Evolutionary conservation across 2,329 filamentous ascomycete genomes (phyloP), one percentile per base, ranked within the genome.

Genomic region (Xylaria hypoxylon): DNA sequence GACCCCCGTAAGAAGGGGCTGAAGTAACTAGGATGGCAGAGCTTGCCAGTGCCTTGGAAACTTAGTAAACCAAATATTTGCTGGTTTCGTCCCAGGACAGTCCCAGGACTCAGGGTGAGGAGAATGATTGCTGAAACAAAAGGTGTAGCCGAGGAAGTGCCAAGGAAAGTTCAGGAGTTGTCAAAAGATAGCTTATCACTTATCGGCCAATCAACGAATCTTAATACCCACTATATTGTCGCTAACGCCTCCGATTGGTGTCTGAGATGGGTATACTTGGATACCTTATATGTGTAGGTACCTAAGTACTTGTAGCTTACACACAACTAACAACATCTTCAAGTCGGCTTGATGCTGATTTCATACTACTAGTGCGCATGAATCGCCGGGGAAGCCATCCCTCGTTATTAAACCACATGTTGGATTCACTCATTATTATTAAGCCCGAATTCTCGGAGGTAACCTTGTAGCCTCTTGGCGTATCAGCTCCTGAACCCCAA

Each of bases 191-290:
- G 47, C 38, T 53, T 11, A 33, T 53, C 28, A 13, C 28, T 35
- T 15, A 48, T 22, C 50, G 8, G n/a, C n/a, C n/a, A n/a, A n/a
- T n/a, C n/a, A n/a, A n/a, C n/a, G n/a, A n/a, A n/a, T n/a, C n/a
- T n/a, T n/a, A n/a, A n/a, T n/a, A n/a, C n/a, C n/a, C n/a, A n/a
- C n/a, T n/a, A 35, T 17, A 31, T 22, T 47, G 24, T 17, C 53
- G 64, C 64, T 65, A 65, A 52, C 26, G 28, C 28, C 51, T 59
- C 64, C 60, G 60, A 67, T 63, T 67, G 53, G 64, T 40, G 50
- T 26, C 26, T 40, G 13, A 19, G 10, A 47, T 19, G 5, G n/a
- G 15, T 33, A 33, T 33, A 10, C 11, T 6, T 33, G 11, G 31
- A 33, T 11, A 13, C 13, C 35, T 38, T 38, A 15, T 13, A 38